Percentiles rank a stretch among this genome's conserved stretches.
phyloP scores from a whole-genome alignment of 179 eudicot species.

The Beta lomatogona region DNA sequence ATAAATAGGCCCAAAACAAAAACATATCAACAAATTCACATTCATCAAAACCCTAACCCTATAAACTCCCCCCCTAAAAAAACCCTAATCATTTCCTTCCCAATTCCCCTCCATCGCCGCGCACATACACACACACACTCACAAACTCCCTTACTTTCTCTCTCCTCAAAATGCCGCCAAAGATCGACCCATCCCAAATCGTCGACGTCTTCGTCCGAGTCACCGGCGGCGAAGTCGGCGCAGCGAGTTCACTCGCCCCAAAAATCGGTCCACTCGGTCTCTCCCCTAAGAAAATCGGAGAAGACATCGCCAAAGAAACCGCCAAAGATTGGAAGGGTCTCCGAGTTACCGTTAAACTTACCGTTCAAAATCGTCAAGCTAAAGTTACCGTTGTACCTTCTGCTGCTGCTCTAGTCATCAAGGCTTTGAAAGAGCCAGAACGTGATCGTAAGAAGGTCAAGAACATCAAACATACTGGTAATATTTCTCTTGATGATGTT shows the following conservation, averaged over 20 bases:
- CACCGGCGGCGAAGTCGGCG: slow-evolving; percentile 88
- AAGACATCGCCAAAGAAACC: slow-evolving; percentile 89
- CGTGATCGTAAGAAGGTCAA: slow-evolving; percentile 78
- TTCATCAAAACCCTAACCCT: slow-evolving; percentile 8
- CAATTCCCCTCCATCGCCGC: neutral
- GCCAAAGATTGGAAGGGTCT: slow-evolving; percentile 95
- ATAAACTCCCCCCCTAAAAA: slow-evolving; percentile 6
- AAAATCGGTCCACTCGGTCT: slow-evolving; percentile 86
- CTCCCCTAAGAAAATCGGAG: slow-evolving; percentile 85
- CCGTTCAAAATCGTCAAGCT: slow-evolving; percentile 88
- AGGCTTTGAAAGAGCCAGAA: slow-evolving; percentile 83
- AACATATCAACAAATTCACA: neutral
- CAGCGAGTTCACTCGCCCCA: slow-evolving; percentile 83
- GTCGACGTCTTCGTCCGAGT: slow-evolving; percentile 86
- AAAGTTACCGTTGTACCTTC: slow-evolving; percentile 88
- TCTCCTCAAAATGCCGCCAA: slow-evolving; percentile 67
- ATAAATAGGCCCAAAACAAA: neutral
- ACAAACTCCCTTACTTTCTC: neutral
- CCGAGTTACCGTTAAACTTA: slow-evolving; percentile 83
- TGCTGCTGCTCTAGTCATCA: slow-evolving; percentile 81
- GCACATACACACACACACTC: neutral
- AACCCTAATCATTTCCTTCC: neutral
- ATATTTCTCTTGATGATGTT: slow-evolving; percentile 73
- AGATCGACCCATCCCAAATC: slow-evolving; percentile 74
- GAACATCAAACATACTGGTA: slow-evolving; percentile 80